Conservation (phyloP, 768 basidiomycete genomes). For the Pulveroboletus sp. region DNA sequence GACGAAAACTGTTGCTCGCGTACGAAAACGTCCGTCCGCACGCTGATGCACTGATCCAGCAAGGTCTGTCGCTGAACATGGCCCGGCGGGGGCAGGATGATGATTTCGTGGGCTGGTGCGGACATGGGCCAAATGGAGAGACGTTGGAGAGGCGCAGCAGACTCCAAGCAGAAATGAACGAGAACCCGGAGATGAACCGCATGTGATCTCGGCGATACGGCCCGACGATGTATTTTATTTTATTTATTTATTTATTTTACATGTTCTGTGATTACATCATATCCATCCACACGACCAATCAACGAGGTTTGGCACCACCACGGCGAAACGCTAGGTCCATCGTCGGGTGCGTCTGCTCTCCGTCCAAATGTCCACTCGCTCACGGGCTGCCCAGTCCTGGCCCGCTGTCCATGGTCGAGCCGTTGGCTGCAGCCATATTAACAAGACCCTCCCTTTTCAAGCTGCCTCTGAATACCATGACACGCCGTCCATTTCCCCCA, state of each 20-base stretch:
- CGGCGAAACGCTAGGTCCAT: slow-evolving; percentile 1
- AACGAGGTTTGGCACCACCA: no score
- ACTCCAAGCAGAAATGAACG: slow-evolving; percentile 14
- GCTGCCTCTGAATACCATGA: slow-evolving; percentile 29
- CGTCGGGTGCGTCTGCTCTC: slow-evolving; percentile 10
- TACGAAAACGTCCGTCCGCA: slow-evolving; percentile 50
- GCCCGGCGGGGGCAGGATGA: slow-evolving; percentile 41
- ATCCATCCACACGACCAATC: no score
- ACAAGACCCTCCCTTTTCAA: slow-evolving; percentile 35
- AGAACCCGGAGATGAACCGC: slow-evolving; percentile 13
- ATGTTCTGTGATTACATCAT: slow-evolving; percentile 17
- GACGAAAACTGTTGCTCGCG: slow-evolving; percentile 63
- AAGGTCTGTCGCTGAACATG: slow-evolving; percentile 42
- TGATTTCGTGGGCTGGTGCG: slow-evolving; percentile 54
- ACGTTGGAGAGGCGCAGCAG: slow-evolving; percentile 4
- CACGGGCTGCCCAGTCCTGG: neutral
- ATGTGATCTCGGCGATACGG: slow-evolving; percentile 7
- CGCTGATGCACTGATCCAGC: slow-evolving; percentile 62
- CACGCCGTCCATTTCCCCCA: slow-evolving; percentile 32
- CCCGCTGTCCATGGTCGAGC: slow-evolving; percentile 58
- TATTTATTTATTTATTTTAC: slow-evolving; percentile 4
- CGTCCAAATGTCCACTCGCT: neutral
- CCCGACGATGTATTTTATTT: neutral
- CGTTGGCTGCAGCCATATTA: slow-evolving; percentile 50
- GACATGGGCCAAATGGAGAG: neutral